These are phyloP conservation scores for Rhodotorula sp. DNA, from an alignment of 1,284 basidiomycete species.

Conservation along the genomic window DNA sequence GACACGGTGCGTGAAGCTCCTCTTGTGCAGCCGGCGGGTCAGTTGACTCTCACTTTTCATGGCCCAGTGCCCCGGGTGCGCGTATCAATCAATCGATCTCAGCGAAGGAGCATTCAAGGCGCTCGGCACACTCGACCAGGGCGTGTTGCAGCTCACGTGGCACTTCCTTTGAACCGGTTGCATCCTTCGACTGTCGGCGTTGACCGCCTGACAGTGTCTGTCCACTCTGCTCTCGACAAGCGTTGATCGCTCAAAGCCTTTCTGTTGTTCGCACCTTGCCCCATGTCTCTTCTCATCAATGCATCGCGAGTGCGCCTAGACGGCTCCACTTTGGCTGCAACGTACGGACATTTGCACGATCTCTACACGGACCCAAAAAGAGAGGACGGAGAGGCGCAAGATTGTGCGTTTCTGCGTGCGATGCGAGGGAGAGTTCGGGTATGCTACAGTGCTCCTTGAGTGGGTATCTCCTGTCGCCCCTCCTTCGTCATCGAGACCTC, in stretches of 20 bases:
- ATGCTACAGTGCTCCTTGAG: neutral
- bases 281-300: neutral
- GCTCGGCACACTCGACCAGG: constrained; percentile 61
- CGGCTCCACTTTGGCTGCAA: no score
- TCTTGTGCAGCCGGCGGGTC: neutral
- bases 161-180: neutral
- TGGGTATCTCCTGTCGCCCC: neutral
- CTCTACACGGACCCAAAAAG: no score
- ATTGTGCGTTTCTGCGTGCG: neutral
- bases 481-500: neutral
- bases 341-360: no score
- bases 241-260: neutral
- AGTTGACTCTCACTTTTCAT: neutral
- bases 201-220: neutral
- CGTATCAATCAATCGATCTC: constrained; percentile 62
- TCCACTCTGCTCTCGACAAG: no score
- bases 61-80: constrained; percentile 23
- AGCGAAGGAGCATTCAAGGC: constrained; percentile 52
- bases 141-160: constrained; percentile 56
- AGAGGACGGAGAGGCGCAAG: no score
- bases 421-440: neutral
- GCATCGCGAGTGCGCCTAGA: no score
- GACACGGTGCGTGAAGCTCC: constrained; percentile 3
- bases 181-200: neutral
- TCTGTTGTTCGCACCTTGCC: neutral